Conservation (phyloP, 208 protist genomes). For the Porcisia deanei region DNA sequence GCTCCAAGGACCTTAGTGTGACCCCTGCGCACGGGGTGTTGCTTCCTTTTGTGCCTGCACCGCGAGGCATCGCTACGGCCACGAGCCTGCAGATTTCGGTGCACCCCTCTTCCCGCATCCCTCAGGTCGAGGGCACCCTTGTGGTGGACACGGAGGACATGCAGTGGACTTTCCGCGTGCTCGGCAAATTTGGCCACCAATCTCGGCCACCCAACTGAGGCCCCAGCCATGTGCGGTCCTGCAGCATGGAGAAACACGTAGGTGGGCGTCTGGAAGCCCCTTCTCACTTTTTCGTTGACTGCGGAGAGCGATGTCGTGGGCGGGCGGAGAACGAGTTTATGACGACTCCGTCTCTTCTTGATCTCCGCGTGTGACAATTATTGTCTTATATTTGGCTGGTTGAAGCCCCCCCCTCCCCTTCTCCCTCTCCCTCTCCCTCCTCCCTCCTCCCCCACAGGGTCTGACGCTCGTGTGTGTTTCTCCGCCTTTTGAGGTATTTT, state of each 20-base stretch:
- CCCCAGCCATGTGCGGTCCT: not conserved
- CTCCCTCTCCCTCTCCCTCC: not conserved
- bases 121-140: conserved; percentile 79
- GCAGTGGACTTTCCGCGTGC: conserved; percentile 91
- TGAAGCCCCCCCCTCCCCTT: no score
- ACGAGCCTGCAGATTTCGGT: conserved; percentile 61
- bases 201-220: conserved; percentile 6
- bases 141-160: conserved; percentile 93
- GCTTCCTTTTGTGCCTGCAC: conserved; percentile 65
- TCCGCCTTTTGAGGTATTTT: not conserved
- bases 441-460: not conserved
- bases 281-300: no score
- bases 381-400: no score
- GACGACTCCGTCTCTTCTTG: not conserved
- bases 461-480: not conserved
- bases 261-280: not conserved
- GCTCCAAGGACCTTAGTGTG: conserved; percentile 83
- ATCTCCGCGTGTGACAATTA: no score
- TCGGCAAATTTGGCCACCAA: conserved; percentile 58
- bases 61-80: conserved; percentile 36
- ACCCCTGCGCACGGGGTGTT: conserved; percentile 70
- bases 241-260: not conserved
- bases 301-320: no score
- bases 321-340: no score
- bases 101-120: conserved; percentile 60